Evolutionary conservation across 305 asterid species (phyloP), one percentile per base, ranked within the genome.

Genomic region (Fraxinus sp.): DNA sequence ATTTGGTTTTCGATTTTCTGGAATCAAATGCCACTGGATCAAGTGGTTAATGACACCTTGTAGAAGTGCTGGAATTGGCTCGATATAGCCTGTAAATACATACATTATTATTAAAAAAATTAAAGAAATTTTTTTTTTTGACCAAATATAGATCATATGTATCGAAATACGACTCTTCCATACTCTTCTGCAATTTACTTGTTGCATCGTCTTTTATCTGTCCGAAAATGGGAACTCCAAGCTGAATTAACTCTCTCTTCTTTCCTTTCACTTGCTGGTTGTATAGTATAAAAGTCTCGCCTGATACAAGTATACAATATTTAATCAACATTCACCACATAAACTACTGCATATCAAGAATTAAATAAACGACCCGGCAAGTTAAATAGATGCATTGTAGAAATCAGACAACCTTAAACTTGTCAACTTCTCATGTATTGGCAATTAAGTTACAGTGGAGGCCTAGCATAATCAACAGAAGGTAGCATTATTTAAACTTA

Each of bases 241-340:
- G 90, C 88, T 94, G 99, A 82, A 94, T 89, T 92, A 93, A 59
- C 94, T 96, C 99, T 89, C 99, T 91, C 92, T 94, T 96, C 91
- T 88, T 97, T 39, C 98, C 98, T 83, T 91, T 97, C 64, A 90
- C 78, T 86, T 93, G 98, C 90, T 94, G 97, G 84, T 97, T 94
- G 91, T 92, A 97, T 66, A 93, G 83, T 77, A 94, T 89, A 89
- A 92, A 97, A 44, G 98, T 97, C 82, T 97, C 98, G 73, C 98
- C 99, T 96, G 93, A 77, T 86, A 83, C 49, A 76, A 33, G 33
- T 44, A 18, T 57, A 36, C 35, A 72, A 37, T 32, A n/a, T 1
- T 16, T 6, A 79, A 83, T 85, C 73, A 84, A 82, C 49, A 52
- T 24, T 66, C 36, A 24, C 33, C 35, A 66, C n/a, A 24, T 24